These are phyloP conservation scores for Ochromonas danica DNA, from an alignment of 108 stramenopile species.

Conservation along the genomic window DNA sequence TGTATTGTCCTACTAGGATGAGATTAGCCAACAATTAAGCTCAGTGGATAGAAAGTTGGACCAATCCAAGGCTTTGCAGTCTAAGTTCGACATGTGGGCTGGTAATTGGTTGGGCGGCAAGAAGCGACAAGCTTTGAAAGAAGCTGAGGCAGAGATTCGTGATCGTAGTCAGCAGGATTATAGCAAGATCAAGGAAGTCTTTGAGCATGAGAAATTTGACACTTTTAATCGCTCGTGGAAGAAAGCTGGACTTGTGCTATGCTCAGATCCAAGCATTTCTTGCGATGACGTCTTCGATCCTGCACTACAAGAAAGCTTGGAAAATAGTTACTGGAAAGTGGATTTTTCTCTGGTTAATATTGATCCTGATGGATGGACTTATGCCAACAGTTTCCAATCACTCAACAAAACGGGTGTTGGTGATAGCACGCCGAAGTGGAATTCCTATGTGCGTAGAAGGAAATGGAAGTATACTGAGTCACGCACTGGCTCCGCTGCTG, in stretches of 20 bases:
- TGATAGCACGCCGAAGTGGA: constrained; percentile 11
- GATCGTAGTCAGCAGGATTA: background rate
- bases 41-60: constrained; percentile 20
- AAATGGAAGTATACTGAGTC: constrained; percentile 28
- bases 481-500: background rate
- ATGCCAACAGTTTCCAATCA: background rate
- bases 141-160: constrained; percentile 21
- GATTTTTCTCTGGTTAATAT: constrained; percentile 24
- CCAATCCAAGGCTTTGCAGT: constrained; percentile 6
- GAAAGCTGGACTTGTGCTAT: constrained; percentile 19
- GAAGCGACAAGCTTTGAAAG: constrained; percentile 26
- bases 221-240: constrained; percentile 12
- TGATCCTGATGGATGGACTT: constrained; percentile 33
- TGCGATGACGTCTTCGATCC: constrained; percentile 34
- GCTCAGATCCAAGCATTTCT: background rate
- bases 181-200: constrained; percentile 29
- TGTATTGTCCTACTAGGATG: constrained; percentile 33
- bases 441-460: constrained; percentile 32
- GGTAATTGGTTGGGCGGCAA: constrained; percentile 26
- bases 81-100: constrained; percentile 24
- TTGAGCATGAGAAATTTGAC: constrained; percentile 33
- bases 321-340: constrained; percentile 6
- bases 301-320: background rate
- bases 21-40: background rate
- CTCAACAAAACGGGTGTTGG: constrained; percentile 27